Percentiles rank a stretch among this genome's conserved stretches.
Conservation (phyloP, 1,139 yeast genomes). For the Pichia sp. region DNA sequence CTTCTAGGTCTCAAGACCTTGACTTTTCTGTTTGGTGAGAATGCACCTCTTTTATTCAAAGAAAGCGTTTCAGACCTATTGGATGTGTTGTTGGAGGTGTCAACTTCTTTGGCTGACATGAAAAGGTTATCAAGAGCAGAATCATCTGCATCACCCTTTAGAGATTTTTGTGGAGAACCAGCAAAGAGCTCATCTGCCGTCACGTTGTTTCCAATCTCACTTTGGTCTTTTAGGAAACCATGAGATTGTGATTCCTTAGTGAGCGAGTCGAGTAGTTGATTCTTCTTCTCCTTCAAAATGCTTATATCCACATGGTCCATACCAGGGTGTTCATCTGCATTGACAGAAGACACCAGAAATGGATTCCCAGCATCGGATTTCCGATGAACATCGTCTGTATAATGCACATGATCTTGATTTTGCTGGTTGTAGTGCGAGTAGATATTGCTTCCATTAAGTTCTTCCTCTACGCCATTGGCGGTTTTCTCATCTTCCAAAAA, state of each 20-base stretch:
- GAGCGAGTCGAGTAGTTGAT: constrained; percentile 26
- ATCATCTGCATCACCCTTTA: constrained; percentile 7
- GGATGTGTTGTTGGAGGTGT: neutral
- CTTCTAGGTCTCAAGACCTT: constrained; percentile 41
- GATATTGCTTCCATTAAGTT: neutral
- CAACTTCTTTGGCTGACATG: neutral
- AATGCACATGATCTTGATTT: constrained; percentile 12
- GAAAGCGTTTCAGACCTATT: neutral
- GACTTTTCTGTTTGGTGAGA: constrained; percentile 31
- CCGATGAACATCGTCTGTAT: constrained; percentile 5
- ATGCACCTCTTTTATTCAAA: constrained; percentile 3
- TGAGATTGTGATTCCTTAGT: constrained; percentile 14
- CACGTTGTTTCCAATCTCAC: constrained; percentile 1
- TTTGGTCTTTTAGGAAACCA: constrained; percentile 7
- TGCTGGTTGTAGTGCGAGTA: too few relatives aligned
- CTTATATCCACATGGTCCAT: constrained; percentile 15
- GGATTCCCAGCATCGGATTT: constrained; percentile 16
- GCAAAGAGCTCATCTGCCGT: constrained; percentile 6
- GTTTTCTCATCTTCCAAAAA: constrained; percentile 10
- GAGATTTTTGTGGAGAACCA: constrained; percentile 4
- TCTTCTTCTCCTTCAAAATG: constrained; percentile 23
- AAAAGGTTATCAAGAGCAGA: constrained; percentile 17
- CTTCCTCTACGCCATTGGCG: neutral
- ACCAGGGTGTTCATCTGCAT: neutral
- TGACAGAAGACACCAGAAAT: constrained; percentile 13